These are phyloP conservation scores for Glycine soja DNA, from an alignment of 306 rosid genomes.

Conservation along the genomic window DNA sequence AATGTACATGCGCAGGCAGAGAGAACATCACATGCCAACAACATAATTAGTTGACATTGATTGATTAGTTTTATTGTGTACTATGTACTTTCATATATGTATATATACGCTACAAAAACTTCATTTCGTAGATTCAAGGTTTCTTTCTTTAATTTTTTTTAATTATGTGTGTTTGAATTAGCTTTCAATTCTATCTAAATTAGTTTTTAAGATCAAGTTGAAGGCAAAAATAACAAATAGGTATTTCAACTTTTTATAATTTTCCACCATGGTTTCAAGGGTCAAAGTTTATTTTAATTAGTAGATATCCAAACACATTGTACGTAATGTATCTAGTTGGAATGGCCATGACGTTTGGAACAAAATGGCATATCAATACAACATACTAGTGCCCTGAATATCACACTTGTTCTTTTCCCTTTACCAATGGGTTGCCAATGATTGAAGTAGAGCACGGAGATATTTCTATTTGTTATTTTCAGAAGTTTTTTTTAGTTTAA, in stretches of 20 bases:
- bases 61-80: conserved; percentile 13
- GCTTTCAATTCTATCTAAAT: too few relatives aligned
- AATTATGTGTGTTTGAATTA: too few relatives aligned
- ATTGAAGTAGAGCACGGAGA: not conserved
- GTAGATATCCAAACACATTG: too few relatives aligned
- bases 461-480: not conserved
- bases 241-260: too few relatives aligned
- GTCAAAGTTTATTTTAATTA: too few relatives aligned
- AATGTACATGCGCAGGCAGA: not conserved
- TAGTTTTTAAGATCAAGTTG: too few relatives aligned
- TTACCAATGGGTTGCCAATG: not conserved
- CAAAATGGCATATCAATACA: not conserved
- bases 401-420: not conserved
- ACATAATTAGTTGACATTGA: not conserved
- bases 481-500: not conserved
- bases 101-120: not conserved
- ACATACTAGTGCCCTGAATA: not conserved
- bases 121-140: not conserved
- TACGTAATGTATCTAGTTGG: not conserved
- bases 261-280: too few relatives aligned
- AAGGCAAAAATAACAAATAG: too few relatives aligned
- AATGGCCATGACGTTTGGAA: not conserved
- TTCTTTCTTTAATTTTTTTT: not conserved
- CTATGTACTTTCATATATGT: not conserved
- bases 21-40: conserved; percentile 5